Conservation (phyloP, 768 basidiomycete genomes). For the Russula emetica region DNA sequence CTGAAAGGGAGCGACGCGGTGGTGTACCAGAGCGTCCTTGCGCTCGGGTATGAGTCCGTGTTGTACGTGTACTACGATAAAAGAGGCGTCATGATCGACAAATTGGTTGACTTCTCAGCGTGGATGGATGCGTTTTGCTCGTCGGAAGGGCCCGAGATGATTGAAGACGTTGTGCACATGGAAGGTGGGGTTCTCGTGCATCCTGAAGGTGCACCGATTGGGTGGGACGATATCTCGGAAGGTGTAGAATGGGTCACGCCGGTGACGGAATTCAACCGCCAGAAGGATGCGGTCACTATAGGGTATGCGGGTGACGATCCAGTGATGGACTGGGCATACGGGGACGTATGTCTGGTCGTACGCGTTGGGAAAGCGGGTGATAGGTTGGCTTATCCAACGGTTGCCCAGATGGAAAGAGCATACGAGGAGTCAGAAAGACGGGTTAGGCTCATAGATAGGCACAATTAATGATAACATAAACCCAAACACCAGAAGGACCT, state of each 20-base stretch:
- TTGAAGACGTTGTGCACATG: neutral
- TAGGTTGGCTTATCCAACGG: constrained; percentile 5
- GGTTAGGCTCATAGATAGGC: too few relatives aligned
- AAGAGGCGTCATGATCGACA: neutral
- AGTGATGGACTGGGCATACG: neutral
- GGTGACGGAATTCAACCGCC: neutral
- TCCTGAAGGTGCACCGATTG: neutral
- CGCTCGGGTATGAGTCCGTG: constrained; percentile 7
- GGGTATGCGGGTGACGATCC: constrained; percentile 5
- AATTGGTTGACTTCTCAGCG: neutral
- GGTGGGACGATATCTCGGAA: neutral
- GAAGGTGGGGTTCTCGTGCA: neutral
- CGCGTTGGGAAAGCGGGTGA: constrained; percentile 9
- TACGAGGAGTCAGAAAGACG: too few relatives aligned
- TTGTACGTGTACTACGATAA: neutral
- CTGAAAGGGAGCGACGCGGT: constrained; percentile 19
- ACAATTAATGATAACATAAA: too few relatives aligned
- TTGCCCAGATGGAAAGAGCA: neutral
- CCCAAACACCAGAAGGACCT: too few relatives aligned
- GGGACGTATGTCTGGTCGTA: constrained; percentile 13
- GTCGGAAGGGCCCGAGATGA: too few relatives aligned
- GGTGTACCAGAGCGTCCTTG: neutral
- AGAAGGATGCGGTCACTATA: neutral
- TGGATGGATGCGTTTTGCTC: too few relatives aligned
- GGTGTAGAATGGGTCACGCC: neutral